phyloP scores from a whole-genome alignment of 129 eudicot genomes.

The Artemisia annua region DNA sequence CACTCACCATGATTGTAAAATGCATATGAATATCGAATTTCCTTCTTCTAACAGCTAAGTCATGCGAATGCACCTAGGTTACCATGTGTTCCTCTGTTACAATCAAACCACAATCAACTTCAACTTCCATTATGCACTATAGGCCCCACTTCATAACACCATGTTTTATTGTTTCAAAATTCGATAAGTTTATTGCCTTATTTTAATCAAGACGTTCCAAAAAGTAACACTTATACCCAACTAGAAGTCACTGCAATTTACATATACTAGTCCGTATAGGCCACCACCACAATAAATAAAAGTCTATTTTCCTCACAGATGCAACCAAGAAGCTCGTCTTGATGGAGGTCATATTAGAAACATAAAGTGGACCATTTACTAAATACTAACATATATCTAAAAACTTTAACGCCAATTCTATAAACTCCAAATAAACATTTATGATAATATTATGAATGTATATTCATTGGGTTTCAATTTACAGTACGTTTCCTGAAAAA shows the following conservation, averaged over 20 bases:
- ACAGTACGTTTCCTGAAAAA: background rate
- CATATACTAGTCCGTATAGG: background rate
- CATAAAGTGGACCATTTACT: background rate
- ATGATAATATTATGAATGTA: background rate
- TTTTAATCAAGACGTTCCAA: background rate
- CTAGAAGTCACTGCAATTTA: background rate
- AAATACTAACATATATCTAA: background rate
- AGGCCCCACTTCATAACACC: background rate
- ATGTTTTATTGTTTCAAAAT: background rate
- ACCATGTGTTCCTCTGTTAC: background rate
- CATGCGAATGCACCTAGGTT: background rate
- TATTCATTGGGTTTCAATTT: background rate
- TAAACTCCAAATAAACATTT: background rate
- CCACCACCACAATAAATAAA: background rate
- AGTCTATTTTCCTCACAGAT: background rate
- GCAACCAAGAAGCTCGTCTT: background rate
- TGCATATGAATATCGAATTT: no score
- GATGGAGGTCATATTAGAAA: background rate
- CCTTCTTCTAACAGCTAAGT: constrained; percentile 4
- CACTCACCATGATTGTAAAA: no score
- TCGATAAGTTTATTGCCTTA: background rate
- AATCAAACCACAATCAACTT: background rate
- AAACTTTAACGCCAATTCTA: background rate
- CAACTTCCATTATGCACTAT: background rate
- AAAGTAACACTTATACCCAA: background rate